Percentiles rank a stretch among this genome's conserved stretches.
These are phyloP conservation scores for Penicillium manginii DNA, from an alignment of 495 filamentous ascomycete genomes.

Conservation along the genomic window DNA sequence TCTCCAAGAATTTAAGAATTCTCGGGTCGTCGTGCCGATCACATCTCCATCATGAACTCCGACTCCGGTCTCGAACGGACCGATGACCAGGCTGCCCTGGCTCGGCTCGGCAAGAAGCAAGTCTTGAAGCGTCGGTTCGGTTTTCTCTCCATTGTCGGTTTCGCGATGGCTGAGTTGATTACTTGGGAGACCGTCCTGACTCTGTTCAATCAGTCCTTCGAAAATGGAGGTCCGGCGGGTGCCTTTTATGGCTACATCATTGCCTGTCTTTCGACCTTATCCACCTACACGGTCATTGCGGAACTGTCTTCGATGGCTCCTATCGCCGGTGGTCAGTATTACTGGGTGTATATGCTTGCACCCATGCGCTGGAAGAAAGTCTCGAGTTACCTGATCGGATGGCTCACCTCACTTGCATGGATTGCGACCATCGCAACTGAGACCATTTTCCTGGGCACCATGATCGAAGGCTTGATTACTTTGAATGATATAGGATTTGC, in stretches of 20 bases:
- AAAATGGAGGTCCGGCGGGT: slow-evolving; percentile 51
- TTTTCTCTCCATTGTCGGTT: slow-evolving; percentile 43
- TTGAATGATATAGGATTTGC: slow-evolving; percentile 44
- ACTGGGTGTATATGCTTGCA: slow-evolving; percentile 47
- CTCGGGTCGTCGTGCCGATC: slow-evolving; percentile 6
- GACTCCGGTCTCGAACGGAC: slow-evolving; percentile 10
- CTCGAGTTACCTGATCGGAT: slow-evolving; percentile 45
- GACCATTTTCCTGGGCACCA: slow-evolving; percentile 40
- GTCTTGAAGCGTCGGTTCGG: slow-evolving; percentile 43
- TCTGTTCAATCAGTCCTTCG: slow-evolving; percentile 29
- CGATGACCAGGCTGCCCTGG: slow-evolving; percentile 32
- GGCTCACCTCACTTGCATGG: slow-evolving; percentile 41
- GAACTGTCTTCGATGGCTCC: slow-evolving; percentile 54
- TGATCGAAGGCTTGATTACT: slow-evolving; percentile 49
- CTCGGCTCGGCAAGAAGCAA: slow-evolving; percentile 43
- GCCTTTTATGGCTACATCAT: slow-evolving; percentile 55
- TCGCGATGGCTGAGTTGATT: slow-evolving; percentile 40
- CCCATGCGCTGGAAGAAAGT: slow-evolving; percentile 36
- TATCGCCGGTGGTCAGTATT: slow-evolving; percentile 46
- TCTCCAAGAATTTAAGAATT: neutral
- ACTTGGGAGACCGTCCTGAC: slow-evolving; percentile 44
- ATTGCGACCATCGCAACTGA: slow-evolving; percentile 38
- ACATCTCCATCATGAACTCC: slow-evolving; percentile 12
- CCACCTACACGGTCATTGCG: slow-evolving; percentile 47
- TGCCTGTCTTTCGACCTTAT: slow-evolving; percentile 49